phyloP scores from a whole-genome alignment of 805 yeast genomes.

The Diddensiella caesifluorescens region DNA sequence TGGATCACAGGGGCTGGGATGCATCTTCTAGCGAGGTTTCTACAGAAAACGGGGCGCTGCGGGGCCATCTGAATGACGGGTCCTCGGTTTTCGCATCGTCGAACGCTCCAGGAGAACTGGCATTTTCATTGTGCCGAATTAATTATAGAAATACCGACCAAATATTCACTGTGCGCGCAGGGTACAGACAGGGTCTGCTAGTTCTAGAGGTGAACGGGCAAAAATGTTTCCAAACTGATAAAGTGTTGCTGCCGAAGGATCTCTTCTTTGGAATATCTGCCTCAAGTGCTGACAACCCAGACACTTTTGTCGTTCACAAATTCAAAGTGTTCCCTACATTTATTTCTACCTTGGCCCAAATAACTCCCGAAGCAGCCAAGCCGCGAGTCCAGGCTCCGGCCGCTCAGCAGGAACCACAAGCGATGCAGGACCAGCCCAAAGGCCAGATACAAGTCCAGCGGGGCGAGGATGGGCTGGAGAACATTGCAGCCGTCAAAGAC shows the following conservation, averaged over 20 bases:
- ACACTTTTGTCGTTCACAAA: constrained; percentile 18
- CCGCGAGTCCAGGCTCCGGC: constrained; percentile 2
- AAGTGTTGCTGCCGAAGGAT: constrained; percentile 31
- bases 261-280: constrained; percentile 35
- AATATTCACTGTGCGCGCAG: constrained; percentile 29
- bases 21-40: constrained; percentile 3
- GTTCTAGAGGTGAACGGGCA: constrained; percentile 36
- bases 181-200: constrained; percentile 29
- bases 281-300: constrained; percentile 18
- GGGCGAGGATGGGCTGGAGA: background rate
- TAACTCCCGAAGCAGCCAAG: constrained; percentile 3
- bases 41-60: constrained; percentile 23
- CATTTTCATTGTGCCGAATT: constrained; percentile 35
- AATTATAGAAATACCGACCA: constrained; percentile 33
- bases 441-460: background rate
- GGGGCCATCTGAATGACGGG: constrained; percentile 40
- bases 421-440: background rate
- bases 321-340: constrained; percentile 16
- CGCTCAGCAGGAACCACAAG: constrained; percentile 11
- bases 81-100: constrained; percentile 22
- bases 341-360: background rate
- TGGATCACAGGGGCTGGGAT: constrained; percentile 32
- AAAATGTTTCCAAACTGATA: constrained; percentile 32
- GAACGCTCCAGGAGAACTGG: constrained; percentile 26
- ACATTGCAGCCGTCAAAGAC: constrained; percentile 5